phyloP scores from a whole-genome alignment of 2,329 filamentous ascomycete genomes.

The Aspergillus terreus region DNA sequence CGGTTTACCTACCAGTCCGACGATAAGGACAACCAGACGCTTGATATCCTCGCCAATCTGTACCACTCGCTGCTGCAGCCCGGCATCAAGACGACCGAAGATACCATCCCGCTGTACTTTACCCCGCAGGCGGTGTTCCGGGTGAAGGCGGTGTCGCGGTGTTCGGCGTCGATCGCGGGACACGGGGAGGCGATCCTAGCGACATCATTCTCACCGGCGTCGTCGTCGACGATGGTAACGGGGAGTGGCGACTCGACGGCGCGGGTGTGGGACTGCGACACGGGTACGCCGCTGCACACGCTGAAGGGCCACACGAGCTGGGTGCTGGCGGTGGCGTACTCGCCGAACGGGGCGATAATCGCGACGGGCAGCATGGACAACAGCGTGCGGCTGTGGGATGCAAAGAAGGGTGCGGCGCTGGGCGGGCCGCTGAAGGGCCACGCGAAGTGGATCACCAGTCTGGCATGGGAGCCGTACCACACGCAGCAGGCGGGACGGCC shows the following conservation, averaged over 20 bases:
- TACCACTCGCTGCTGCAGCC: constrained; percentile 52
- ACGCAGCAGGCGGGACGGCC: constrained; percentile 69
- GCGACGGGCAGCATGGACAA: constrained; percentile 94
- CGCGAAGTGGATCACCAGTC: constrained; percentile 79
- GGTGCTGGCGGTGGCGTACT: constrained; percentile 85
- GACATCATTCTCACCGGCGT: constrained; percentile 77
- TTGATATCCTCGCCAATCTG: constrained; percentile 46
- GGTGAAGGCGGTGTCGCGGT: constrained; percentile 86
- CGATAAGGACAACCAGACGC: constrained; percentile 29
- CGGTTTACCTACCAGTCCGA: constrained; percentile 58
- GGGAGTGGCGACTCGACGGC: constrained; percentile 90
- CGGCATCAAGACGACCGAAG: constrained; percentile 56
- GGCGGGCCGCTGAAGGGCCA: constrained; percentile 78
- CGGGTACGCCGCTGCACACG: constrained; percentile 81
- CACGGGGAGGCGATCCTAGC: constrained; percentile 89
- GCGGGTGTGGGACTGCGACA: constrained; percentile 91
- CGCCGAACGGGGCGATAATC: constrained; percentile 73
- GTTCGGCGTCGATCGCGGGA: constrained; percentile 81
- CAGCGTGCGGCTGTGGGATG: constrained; percentile 84
- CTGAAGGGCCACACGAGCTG: constrained; percentile 84
- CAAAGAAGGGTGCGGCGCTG: constrained; percentile 70
- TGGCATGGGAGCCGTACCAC: constrained; percentile 94
- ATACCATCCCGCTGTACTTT: constrained; percentile 60
- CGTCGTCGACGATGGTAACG: constrained; percentile 74
- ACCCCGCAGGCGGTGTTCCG: constrained; percentile 89